Evolutionary conservation across 2,329 filamentous ascomycete genomes (phyloP), one percentile per base, ranked within the genome.

Genomic region (Colletotrichum cordylinicola): DNA sequence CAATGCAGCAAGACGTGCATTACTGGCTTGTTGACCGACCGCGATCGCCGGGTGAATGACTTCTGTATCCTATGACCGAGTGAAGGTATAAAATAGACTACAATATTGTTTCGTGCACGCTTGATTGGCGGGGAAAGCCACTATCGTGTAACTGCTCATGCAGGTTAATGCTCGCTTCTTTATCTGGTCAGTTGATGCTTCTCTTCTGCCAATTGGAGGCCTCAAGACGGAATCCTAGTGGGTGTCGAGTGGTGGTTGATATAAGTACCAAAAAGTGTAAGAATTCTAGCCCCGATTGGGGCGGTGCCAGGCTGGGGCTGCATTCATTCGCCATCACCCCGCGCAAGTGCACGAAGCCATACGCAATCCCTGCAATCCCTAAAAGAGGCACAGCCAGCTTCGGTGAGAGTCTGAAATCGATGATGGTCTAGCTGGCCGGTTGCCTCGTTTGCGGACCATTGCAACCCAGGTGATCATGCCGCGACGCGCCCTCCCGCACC

Each of bases 131-230:
- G 18, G 52, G 31, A 58, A n/a, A 29, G 24, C 16, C 27, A 9
- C 27, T 31, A 61, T 89, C 68, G 81, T 85, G 21, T 85, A 87
- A 9, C 89, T 91, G n/a, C 95, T 95, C 84, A 85, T 87, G 67
- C 87, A 93, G 74, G 87, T 98, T 66, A 93, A 96, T 78, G 98
- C 35, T 61, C n/a, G 56, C 67, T 35, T 10, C 27, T 29, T 62
- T 52, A 35, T 62, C 56, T 62, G 37, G 67, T 70, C 67, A 70
- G 56, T 70, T 62, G 67, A 55, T 70, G 18, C 21, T 33, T 18
- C 43, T 24, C 16, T 48, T 35, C 67, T 62, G 37, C 67, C 56
- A 70, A 70, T 70, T 70, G 67, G 67, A 70, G 37, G 67, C 56
- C 67, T 70, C 67, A 52, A 48, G 58, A 29, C 7, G 3, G 27